Evolutionary conservation across 768 basidiomycete genomes (phyloP).

Genomic region (Imleria badia): DNA sequence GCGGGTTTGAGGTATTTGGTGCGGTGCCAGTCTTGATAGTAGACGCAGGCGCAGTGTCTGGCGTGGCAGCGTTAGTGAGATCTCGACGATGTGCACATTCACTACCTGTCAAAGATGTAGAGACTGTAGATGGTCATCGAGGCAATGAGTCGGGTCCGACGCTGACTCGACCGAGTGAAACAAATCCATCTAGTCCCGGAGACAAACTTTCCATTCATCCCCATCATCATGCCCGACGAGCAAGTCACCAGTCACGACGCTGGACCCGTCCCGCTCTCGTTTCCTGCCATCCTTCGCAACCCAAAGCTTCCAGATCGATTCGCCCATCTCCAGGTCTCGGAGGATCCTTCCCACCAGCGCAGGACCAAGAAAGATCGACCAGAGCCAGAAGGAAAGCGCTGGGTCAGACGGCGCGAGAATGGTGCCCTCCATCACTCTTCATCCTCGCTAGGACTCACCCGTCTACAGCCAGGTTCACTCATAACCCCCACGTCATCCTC

Average conservation of each 20-base stretch:
- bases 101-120: slow-evolving; percentile 88
- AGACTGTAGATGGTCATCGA: slow-evolving; percentile 83
- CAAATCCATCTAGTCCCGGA: too few relatives aligned
- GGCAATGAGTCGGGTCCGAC: too few relatives aligned
- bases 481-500: slow-evolving; percentile 69
- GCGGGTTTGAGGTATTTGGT: slow-evolving; percentile 72
- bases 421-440: slow-evolving; percentile 42
- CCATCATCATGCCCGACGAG: too few relatives aligned
- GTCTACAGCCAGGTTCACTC: slow-evolving; percentile 60
- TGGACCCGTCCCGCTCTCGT: slow-evolving; percentile 56
- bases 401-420: slow-evolving; percentile 74
- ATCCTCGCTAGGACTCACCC: background rate
- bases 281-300: slow-evolving; percentile 68
- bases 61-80: background rate
- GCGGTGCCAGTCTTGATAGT: slow-evolving; percentile 95
- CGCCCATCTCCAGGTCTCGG: slow-evolving; percentile 45
- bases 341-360: slow-evolving; percentile 1
- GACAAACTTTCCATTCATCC: too few relatives aligned
- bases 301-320: slow-evolving; percentile 52
- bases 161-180: too few relatives aligned
- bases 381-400: slow-evolving; percentile 76
- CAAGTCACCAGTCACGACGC: background rate
- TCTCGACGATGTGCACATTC: background rate
- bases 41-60: slow-evolving; percentile 90
- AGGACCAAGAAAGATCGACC: slow-evolving; percentile 48